phyloP scores from a whole-genome alignment of 352 stramenopile genomes.

The Phytopythium kandeliae region DNA sequence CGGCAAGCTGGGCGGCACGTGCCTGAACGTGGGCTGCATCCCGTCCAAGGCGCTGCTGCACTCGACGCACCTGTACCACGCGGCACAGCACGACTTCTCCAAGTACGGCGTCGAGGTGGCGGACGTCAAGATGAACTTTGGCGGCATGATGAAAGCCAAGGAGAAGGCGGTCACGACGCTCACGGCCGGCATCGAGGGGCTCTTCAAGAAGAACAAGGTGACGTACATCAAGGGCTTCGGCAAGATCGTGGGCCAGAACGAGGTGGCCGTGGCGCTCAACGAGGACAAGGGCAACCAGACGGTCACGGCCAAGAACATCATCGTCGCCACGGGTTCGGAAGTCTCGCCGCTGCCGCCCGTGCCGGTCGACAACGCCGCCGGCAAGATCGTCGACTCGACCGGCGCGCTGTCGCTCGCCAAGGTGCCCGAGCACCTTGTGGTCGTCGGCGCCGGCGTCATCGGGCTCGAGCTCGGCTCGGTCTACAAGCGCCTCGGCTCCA shows the following conservation, averaged over 20 bases:
- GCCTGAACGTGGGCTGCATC: constrained; percentile 99
- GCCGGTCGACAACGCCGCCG: constrained; percentile 95
- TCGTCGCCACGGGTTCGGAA: constrained; percentile 89
- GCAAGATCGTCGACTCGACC: constrained; percentile 99
- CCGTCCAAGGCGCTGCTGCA: constrained; percentile 97
- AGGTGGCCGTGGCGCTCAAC: constrained; percentile 89
- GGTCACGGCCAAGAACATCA: constrained; percentile 97
- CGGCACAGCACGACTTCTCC: constrained; percentile 95
- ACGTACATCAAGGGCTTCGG: constrained; percentile 97
- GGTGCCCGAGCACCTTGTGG: constrained; percentile 94
- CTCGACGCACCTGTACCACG: constrained; percentile 95
- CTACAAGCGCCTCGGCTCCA: constrained; percentile 93
- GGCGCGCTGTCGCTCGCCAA: constrained; percentile 92
- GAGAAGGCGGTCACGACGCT: constrained; percentile 92
- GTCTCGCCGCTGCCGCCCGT: constrained; percentile 92
- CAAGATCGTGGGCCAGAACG: constrained; percentile 91
- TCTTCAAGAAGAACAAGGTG: constrained; percentile 99
- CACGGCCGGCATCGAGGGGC: constrained; percentile 95
- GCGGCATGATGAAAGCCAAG: constrained; percentile 96
- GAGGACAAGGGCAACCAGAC: constrained; percentile 88
- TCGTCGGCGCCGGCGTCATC: constrained; percentile 98
- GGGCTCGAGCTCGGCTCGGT: constrained; percentile 98
- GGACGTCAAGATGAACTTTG: constrained; percentile 92
- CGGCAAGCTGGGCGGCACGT: constrained; percentile 94
- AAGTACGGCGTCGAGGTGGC: constrained; percentile 93